These are phyloP conservation scores for Emmonsia crescens DNA, from an alignment of 2,329 filamentous ascomycete species.

Conservation along the genomic window DNA sequence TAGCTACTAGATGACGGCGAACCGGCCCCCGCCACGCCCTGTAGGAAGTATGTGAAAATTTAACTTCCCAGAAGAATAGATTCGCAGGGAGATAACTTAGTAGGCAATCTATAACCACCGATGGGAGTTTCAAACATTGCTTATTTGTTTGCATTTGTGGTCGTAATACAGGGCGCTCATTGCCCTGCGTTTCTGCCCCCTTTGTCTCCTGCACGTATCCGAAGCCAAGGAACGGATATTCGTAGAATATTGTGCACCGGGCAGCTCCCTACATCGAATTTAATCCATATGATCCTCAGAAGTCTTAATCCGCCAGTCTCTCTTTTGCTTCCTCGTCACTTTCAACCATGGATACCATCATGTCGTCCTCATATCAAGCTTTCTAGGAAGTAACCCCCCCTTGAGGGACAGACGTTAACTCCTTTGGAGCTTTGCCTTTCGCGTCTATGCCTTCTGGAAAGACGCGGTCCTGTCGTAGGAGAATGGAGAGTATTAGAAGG, in stretches of 20 bases:
- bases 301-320: neutral
- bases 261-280: neutral
- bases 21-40: neutral
- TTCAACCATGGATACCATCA: neutral
- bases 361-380: neutral
- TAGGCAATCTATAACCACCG: neutral
- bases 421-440: neutral
- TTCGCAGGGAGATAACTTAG: neutral
- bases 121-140: neutral
- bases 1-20: neutral
- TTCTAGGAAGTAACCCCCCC: neutral
- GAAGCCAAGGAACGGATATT: neutral
- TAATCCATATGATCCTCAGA: neutral
- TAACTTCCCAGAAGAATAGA: neutral
- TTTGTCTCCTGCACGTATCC: neutral
- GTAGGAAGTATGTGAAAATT: neutral
- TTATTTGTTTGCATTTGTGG: neutral
- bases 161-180: neutral
- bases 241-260: neutral
- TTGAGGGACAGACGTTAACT: too few species aligned
- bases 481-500: neutral
- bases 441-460: neutral
- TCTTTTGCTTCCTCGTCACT: neutral
- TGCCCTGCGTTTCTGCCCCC: neutral
- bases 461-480: neutral